Base-by-base conservation (phyloP, 192 early-diverging fungal genomes). In the Chytriomyces sp. region DNA sequence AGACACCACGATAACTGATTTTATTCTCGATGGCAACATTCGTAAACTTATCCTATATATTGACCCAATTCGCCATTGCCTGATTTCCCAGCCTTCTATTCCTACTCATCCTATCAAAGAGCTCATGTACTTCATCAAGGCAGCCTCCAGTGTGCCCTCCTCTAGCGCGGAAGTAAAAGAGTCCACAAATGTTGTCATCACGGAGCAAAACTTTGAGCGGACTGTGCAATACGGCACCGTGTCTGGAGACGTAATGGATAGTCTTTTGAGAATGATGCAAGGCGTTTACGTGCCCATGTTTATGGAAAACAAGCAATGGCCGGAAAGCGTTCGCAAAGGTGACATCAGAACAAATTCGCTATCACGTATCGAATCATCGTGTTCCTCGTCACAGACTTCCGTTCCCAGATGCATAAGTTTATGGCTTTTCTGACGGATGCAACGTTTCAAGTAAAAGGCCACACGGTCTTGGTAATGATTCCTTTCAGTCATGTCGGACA, bases 391-490 rank as follows among this genome's bases (percentile, higher is more conserved):
- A 17, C 30, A 70, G 68, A 70, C 31, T 86, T 86, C 65, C 84
- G 70, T 70, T 82, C 75, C 55, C 81, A 88, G 52, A 65, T 88
- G 62, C 84, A 88, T 61, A 88, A 88, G 59, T 88, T 88, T 72
- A 88, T 88, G 86, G 86, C 87, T 0, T 78, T 81, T 38, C 67
- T 89, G 56, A 88, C 86, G 5, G 87, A 89, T 65, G 76, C 87
- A 12, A 82, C 87, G 8, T 85, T 56, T 52, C 87, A 89, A 71
- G 69, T 82, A 39, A 82, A 84, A 65, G 87, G 87, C 12, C 82
- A 88, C 76, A 89, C 87, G 3, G 83, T 89, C 3, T 78, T 89
- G 65, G 65, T 68, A 17, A 49, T 49, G 44, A 49, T 49, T 49
- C 44, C 22, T n/a, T n/a, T 22, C 22, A 14, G 44, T 3, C 1